Percentiles rank a stretch among this genome's conserved stretches.
Evolutionary conservation across 208 protist species (phyloP).

Genomic region (Trypanosoma avium): DNA sequence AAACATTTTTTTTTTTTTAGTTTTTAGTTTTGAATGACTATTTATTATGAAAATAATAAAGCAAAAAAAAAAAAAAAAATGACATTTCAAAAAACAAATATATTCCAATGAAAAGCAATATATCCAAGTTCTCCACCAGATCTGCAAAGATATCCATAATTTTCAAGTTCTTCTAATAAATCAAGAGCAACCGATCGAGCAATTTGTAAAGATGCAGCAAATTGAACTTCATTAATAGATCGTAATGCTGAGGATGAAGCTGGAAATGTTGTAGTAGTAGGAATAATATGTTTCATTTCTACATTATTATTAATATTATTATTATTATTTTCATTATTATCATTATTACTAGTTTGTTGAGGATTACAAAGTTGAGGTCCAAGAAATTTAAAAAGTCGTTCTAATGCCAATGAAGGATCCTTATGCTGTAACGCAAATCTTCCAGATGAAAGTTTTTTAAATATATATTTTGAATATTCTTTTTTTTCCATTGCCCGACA

Average conservation of each 20-base stretch:
- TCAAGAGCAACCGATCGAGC: conserved; percentile 56
- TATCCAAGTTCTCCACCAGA: conserved; percentile 73
- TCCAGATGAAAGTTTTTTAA: conserved; percentile 69
- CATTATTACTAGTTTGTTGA: not conserved
- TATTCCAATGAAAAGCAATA: conserved; percentile 78
- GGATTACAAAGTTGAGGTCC: conserved; percentile 50
- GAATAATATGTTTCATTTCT: conserved; percentile 7
- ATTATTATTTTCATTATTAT: not conserved
- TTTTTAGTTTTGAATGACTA: not conserved
- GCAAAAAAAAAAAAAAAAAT: not conserved
- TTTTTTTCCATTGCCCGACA: conserved; percentile 54
- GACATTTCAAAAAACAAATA: conserved; percentile 63
- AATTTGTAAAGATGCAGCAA: conserved; percentile 56
- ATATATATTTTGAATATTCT: conserved; percentile 38
- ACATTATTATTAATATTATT: conserved; percentile 1
- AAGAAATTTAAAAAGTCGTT: conserved; percentile 43
- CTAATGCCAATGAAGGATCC: conserved; percentile 54
- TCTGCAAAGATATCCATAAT: conserved; percentile 63
- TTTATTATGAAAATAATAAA: not conserved
- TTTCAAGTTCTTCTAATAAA: conserved; percentile 48
- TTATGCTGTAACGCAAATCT: conserved; percentile 70
- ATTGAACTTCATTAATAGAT: conserved; percentile 62
- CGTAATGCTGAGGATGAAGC: conserved; percentile 28
- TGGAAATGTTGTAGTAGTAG: conserved; percentile 43
- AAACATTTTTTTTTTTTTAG: conserved; percentile 1